Base-by-base conservation (phyloP, 805 yeast species). In the Clavispora asparagi region DNA sequence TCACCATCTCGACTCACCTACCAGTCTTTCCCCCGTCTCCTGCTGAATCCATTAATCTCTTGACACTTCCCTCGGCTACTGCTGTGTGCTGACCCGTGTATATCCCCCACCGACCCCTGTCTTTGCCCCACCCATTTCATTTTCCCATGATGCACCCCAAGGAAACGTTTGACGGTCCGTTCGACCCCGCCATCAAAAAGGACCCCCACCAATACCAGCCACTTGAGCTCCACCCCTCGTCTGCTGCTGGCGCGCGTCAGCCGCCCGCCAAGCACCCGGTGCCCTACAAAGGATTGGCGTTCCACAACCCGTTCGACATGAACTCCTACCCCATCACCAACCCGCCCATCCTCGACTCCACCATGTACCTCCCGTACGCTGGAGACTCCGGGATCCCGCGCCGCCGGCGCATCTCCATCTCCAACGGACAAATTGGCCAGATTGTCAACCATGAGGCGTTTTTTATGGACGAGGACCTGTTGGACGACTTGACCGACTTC, bases 381-480 rank as follows among this genome's bases (percentile, higher is more conserved):
- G 53, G 63, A 35, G 69, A 58, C 33, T 67, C 67, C n/a, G 63
- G 64, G 1, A 55, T 58, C 7, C 60, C 70, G 17, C 58, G 76
- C 40, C 70, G 84, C 59, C 71, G 94, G 60, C 75, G 95, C 59
- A 82, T 86, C 2, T 85, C 94, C 39, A 86, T 86, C 43, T 84
- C 92, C 10, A 86, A 86, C 64, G 95, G 95, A 57, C 95, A 86
- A 59, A 86, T 86, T 53, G 87, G 90, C 41, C 95, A 86, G 58
- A 77, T 86, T 31, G 75, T 79, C 39, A 70, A 63, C 54, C 76
- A 72, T 53, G 76, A 70, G 49, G 73, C 73, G 2, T 59, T 61
- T 25, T 63, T 63, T 43, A 60, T 63, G 37, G 56, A 60, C 42
- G 67, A 67, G 25, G 57, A 51, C 42, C 54, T 49, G 42, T 45